Evolutionary conservation across 2,329 filamentous ascomycete species (phyloP), one percentile per base, ranked within the genome.

Genomic region (Fusarium redolens): DNA sequence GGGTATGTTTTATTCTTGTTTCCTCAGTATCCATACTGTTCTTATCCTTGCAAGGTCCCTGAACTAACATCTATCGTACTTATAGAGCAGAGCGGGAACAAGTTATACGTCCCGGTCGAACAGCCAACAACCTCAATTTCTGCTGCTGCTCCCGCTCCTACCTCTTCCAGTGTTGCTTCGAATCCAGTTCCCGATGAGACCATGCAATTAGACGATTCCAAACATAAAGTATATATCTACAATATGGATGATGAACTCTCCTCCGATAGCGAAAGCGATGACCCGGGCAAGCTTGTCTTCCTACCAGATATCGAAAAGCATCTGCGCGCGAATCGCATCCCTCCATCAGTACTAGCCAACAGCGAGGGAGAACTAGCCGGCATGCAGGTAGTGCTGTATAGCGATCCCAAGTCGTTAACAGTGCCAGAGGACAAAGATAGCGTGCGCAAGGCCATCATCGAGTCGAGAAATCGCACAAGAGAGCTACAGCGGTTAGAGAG

Each of bases 201-300:
- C 63, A 98, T 98, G 96, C 88, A 92, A 64, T 81, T 98, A 68
- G 95, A 98, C 83, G 92, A 97, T 82, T 92, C 93, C 37, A 93
- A 93, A 77, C 88, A 97, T 84, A 93, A 92, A 79, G 90, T 98
- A 68, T 98, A 96, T 86, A 95, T 99, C 76, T 92, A 95, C 85
- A 91, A 97, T 82, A 86, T 99, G 14, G 95, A 97, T 79, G 92
- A 92, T 76, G 96, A 98, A 83, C 88, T 98, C 37, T 92, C 92
- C 18, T 85, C 84, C 12, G 83, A 82, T 68, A 82, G 75, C 74
- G 80, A 81, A 17, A 70, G 68, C 62, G 86, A 88, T 68, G 85
- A 89, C n/a, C 61, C 64, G 28, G 87, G 88, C 74, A 88, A 85
- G 73, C 88, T 97, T 51, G 87, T 95, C 78, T 95, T 98, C 84